Evolutionary conservation across 768 basidiomycete genomes (phyloP), one percentile per base, ranked within the genome.

Genomic region (Calocybe cyanea): DNA sequence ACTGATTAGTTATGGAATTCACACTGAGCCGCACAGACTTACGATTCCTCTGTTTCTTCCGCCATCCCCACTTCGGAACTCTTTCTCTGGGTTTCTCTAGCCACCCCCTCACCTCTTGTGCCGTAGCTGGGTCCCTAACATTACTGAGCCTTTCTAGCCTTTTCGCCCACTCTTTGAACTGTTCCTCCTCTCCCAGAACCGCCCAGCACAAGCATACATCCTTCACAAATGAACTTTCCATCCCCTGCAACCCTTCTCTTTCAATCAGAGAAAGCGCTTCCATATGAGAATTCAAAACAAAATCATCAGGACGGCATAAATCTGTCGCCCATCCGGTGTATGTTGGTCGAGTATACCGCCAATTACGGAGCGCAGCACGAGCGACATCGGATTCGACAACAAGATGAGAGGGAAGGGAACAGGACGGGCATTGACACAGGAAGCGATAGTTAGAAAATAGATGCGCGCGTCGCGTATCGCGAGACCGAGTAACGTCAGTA

Each of bases 261-360:
- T 65, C 61, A 15, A 75, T 65, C 20, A 75, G 51, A 13, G 55
- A 56, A 15, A 75, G 61, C 14, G 70, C 73, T 19, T 64, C 59
- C 20, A 57, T 46, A 44, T 73, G 71, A 1, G 69, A 63, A 8
- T 56, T 48, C 39, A 71, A 67, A 15, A 76, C 62, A 15, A 68
- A 47, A 39, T 69, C 63, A 46, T 75, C 74, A 8, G 64, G 41
- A 9, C 67, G 60, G 24, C 68, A 68, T 11, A 72, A 57, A 49
- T 75, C 73, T 1, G 57, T 62, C 33, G 65, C 60, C 74, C 73
- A 76, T 42, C 70, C 70, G 8, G 57, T 49, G 49, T 68, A 75
- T 14, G 41, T 39, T 23, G 52, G 52, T 4, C 45, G 52, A 4
- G 52, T 53, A 24, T 53, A 48, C 20, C 52, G 32, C 52, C 52